phyloP scores from a whole-genome alignment of 768 basidiomycete genomes.

The Suillus subalutaceus region DNA sequence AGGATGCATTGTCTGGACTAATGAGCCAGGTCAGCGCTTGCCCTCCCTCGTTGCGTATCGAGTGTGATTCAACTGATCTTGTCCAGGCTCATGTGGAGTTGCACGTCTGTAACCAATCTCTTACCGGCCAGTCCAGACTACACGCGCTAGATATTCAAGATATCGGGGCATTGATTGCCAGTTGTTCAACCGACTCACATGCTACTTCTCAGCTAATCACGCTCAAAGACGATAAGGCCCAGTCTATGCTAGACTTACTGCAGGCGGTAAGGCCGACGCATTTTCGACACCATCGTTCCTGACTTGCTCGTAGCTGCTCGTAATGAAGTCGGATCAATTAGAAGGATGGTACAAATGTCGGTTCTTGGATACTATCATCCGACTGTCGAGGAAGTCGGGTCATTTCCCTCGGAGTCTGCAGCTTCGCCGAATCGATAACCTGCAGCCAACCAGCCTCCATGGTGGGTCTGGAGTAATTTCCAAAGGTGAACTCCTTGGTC shows the following conservation, averaged over 20 bases:
- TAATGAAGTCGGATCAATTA: constrained; percentile 23
- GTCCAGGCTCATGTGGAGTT: constrained; percentile 19
- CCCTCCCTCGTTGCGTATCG: background rate
- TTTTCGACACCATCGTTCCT: background rate
- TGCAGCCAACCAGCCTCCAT: constrained; percentile 16
- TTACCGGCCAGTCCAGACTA: constrained; percentile 16
- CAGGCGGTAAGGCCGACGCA: constrained; percentile 20
- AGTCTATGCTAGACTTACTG: constrained; percentile 28
- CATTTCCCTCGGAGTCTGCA: constrained; percentile 31
- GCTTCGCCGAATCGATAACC: constrained; percentile 21
- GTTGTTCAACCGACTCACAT: constrained; percentile 21
- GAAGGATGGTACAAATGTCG: constrained; percentile 31
- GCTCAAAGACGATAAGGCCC: constrained; percentile 26
- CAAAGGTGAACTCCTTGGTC: constrained; percentile 28
- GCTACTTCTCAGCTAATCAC: constrained; percentile 19
- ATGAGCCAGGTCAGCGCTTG: constrained; percentile 15
- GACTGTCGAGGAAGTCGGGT: constrained; percentile 32
- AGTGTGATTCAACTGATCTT: constrained; percentile 7
- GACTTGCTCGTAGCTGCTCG: constrained; percentile 23
- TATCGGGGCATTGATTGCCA: constrained; percentile 26
- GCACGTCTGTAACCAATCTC: constrained; percentile 26
- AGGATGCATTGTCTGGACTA: constrained; percentile 17
- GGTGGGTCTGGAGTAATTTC: constrained; percentile 39
- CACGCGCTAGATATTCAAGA: constrained; percentile 26
- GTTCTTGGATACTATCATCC: constrained; percentile 31